phyloP scores from a whole-genome alignment of 495 filamentous ascomycete genomes.

The Podospora bellae-mahoneyi region DNA sequence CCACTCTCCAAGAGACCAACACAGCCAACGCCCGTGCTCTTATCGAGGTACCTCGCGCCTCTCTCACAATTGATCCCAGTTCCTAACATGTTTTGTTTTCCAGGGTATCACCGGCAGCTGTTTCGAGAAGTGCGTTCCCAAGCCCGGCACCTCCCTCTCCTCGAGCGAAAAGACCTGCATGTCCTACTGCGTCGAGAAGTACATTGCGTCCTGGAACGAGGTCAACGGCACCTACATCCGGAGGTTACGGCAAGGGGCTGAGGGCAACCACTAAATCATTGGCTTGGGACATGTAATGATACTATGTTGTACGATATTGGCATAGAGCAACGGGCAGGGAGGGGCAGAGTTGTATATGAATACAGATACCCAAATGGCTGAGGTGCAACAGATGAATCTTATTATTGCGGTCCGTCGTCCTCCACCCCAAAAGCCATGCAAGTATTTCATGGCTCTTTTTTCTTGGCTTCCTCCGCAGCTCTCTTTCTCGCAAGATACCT shows the following conservation, averaged over 20 bases:
- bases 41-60: slow-evolving; percentile 58
- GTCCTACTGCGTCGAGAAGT: slow-evolving; percentile 92
- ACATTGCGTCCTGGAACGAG: slow-evolving; percentile 88
- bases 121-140: slow-evolving; percentile 87
- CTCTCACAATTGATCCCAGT: background rate
- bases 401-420: too few relatives aligned
- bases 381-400: background rate
- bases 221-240: slow-evolving; percentile 72
- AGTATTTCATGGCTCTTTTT: slow-evolving; percentile 33
- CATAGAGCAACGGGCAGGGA: background rate
- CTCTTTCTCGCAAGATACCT: slow-evolving; percentile 81
- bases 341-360: background rate
- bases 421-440: background rate
- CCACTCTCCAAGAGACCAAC: slow-evolving; percentile 71
- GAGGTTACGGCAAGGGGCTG: slow-evolving; percentile 62
- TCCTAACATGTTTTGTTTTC: slow-evolving; percentile 4
- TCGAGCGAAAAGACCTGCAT: slow-evolving; percentile 72
- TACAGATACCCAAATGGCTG: background rate
- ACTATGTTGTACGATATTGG: slow-evolving; percentile 1
- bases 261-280: slow-evolving; percentile 20
- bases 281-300: slow-evolving; percentile 1
- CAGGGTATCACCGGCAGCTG: slow-evolving; percentile 97
- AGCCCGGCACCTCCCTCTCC: slow-evolving; percentile 75
- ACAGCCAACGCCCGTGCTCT: slow-evolving; percentile 70
- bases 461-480: slow-evolving; percentile 69